These are phyloP conservation scores for Monosporascus sp. DNA, from an alignment of 2,329 filamentous ascomycete species.

Conservation along the genomic window DNA sequence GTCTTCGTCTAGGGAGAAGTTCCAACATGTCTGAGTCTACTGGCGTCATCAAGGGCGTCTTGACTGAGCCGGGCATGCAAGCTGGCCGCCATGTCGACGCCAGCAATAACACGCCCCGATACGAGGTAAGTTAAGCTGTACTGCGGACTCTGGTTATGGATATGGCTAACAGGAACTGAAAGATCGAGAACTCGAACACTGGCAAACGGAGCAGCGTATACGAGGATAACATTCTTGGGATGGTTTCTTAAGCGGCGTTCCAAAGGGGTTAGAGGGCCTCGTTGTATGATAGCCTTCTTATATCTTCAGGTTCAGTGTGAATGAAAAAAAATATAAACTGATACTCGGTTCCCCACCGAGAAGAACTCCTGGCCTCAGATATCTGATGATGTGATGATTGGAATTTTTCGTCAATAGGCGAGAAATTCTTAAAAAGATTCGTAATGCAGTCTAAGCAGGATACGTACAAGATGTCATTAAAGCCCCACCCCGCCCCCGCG, in stretches of 20 bases:
- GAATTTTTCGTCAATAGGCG: too few species aligned
- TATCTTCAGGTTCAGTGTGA: neutral
- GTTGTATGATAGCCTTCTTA: neutral
- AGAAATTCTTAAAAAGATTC: too few species aligned
- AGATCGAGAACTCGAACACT: constrained; percentile 16
- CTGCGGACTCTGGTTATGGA: too few species aligned
- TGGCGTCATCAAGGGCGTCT: constrained; percentile 10
- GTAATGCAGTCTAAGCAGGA: too few species aligned
- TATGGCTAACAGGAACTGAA: neutral
- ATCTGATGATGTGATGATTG: too few species aligned
- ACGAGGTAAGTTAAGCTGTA: constrained; percentile 6
- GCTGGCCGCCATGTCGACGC: constrained; percentile 12
- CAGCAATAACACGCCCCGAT: constrained; percentile 9
- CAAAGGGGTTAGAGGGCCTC: neutral
- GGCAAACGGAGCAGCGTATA: constrained; percentile 11
- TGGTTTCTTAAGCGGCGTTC: neutral
- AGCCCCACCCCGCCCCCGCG: too few species aligned
- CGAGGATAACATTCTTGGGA: constrained; percentile 11
- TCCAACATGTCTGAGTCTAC: constrained; percentile 10
- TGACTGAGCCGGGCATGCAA: constrained; percentile 12
- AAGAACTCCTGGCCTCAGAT: too few species aligned
- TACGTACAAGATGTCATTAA: too few species aligned
- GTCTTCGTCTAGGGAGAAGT: constrained; percentile 3
- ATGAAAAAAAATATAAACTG: neutral
- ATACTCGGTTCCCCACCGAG: too few species aligned